These are phyloP conservation scores for Dactylella cylindrospora DNA, from an alignment of 2,329 filamentous ascomycete species.

Conservation along the genomic window DNA sequence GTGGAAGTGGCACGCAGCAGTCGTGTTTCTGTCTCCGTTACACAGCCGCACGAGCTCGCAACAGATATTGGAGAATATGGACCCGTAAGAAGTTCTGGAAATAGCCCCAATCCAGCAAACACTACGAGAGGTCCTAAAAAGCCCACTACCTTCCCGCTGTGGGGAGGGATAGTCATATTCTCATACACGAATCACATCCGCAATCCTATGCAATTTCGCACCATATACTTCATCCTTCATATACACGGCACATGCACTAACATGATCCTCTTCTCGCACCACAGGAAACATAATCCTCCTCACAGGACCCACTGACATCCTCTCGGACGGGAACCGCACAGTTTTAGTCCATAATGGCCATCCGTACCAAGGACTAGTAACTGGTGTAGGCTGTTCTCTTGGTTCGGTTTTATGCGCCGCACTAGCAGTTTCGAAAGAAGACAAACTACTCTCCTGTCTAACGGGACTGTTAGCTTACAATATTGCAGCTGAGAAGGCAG, in stretches of 20 bases:
- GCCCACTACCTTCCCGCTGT: no score
- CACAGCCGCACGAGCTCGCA: no score
- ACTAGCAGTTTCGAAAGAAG: conserved; percentile 62
- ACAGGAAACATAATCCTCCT: conserved; percentile 69
- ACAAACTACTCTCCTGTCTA: conserved; percentile 71
- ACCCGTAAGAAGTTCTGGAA: no score
- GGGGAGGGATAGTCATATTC: no score
- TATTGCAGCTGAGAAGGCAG: conserved; percentile 63
- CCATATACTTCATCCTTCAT: no score
- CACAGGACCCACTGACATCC: conserved; percentile 75
- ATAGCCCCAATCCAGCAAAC: no score
- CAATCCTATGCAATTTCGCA: no score
- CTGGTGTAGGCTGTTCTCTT: conserved; percentile 76
- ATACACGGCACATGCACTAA: neutral
- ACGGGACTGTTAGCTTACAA: conserved; percentile 77
- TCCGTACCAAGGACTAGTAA: conserved; percentile 67
- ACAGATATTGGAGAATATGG: no score
- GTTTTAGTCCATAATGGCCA: conserved; percentile 76
- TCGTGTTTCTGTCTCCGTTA: no score
- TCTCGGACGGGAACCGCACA: conserved; percentile 72
- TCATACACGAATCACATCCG: no score
- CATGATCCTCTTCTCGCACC: neutral
- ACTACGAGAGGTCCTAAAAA: no score
- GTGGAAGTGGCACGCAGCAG: no score
- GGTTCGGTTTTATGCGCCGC: conserved; percentile 79